A percentile compares a stretch with the other conserved stretches of the same genome.
Evolutionary conservation across 352 stramenopile species (phyloP).

Genomic region (Phytophthora colocasiae): DNA sequence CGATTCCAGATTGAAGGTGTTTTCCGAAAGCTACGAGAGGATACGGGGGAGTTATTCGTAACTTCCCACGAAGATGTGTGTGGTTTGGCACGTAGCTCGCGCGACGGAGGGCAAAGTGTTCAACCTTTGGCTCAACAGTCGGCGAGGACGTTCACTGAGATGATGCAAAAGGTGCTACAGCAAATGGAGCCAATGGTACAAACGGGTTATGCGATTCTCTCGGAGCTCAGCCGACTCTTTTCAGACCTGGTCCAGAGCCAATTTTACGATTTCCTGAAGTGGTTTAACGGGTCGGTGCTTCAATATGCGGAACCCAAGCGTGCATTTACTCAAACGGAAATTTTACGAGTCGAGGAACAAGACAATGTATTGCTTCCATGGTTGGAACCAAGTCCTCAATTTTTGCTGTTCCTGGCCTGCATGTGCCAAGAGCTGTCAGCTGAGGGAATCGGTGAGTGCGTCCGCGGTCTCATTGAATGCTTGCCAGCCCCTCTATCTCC

Average conservation of each 20-base stretch:
- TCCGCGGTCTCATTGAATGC: conserved; percentile 76
- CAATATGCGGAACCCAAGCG: conserved; percentile 79
- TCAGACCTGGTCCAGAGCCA: conserved; percentile 80
- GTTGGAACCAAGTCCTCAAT: conserved; percentile 69
- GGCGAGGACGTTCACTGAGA: conserved; percentile 64
- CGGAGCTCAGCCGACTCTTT: conserved; percentile 77
- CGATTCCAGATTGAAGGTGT: conserved; percentile 82
- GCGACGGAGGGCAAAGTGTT: conserved; percentile 48
- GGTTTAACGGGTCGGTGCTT: conserved; percentile 72
- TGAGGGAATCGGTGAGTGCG: conserved; percentile 73
- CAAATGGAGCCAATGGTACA: conserved; percentile 84
- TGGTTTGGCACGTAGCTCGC: conserved; percentile 37
- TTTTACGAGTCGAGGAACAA: conserved; percentile 16
- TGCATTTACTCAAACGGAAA: conserved; percentile 40
- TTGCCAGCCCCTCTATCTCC: conserved; percentile 45
- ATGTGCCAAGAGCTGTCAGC: conserved; percentile 70
- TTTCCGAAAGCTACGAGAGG: conserved; percentile 65
- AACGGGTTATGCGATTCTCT: conserved; percentile 67
- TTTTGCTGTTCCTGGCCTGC: conserved; percentile 76
- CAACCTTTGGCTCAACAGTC: conserved; percentile 62
- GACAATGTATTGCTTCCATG: conserved; percentile 55
- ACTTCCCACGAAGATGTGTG: conserved; percentile 61
- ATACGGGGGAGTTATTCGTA: conserved; percentile 67
- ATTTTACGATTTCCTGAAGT: conserved; percentile 86
- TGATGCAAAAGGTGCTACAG: conserved; percentile 81